phyloP scores from a whole-genome alignment of 2,329 filamentous ascomycete genomes.

The Pseudocercospora pini-densiflorae region DNA sequence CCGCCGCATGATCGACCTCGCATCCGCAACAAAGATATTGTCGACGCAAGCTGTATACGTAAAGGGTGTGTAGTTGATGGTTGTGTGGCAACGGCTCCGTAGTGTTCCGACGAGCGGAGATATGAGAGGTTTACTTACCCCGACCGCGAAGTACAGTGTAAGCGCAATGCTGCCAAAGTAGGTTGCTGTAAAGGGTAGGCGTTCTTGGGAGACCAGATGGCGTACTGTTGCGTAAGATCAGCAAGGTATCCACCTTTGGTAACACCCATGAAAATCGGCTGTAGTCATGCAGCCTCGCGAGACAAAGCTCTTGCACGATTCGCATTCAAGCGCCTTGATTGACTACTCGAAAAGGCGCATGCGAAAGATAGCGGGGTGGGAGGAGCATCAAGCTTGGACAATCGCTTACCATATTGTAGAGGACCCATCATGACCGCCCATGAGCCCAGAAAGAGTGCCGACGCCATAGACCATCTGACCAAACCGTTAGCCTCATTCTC shows the following conservation, averaged over 20 bases:
- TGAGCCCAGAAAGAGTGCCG: slow-evolving; percentile 83
- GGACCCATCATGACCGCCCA: slow-evolving; percentile 97
- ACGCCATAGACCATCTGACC: slow-evolving; percentile 90
- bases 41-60: slow-evolving; percentile 20
- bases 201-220: slow-evolving; percentile 81
- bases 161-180: slow-evolving; percentile 93
- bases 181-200: slow-evolving; percentile 88
- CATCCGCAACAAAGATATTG: slow-evolving; percentile 32
- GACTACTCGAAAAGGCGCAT: slow-evolving; percentile 22
- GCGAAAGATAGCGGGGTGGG: slow-evolving; percentile 18
- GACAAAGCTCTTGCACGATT: slow-evolving; percentile 15
- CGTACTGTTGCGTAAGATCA: slow-evolving; percentile 52
- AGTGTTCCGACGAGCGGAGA: slow-evolving; percentile 16
- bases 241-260: slow-evolving; percentile 21
- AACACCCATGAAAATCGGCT: slow-evolving; percentile 22
- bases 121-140: slow-evolving; percentile 65
- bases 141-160: slow-evolving; percentile 89
- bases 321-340: slow-evolving; percentile 22
- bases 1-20: slow-evolving; percentile 30
- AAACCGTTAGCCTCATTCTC: slow-evolving; percentile 44
- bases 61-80: slow-evolving; percentile 22
- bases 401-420: slow-evolving; percentile 66
- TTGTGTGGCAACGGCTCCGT: slow-evolving; percentile 23
- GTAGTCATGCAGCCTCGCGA: slow-evolving; percentile 27
- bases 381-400: slow-evolving; percentile 26